Evolutionary conservation across 192 early-diverging fungal genomes (phyloP).

Genomic region (Coemansia sp.): DNA sequence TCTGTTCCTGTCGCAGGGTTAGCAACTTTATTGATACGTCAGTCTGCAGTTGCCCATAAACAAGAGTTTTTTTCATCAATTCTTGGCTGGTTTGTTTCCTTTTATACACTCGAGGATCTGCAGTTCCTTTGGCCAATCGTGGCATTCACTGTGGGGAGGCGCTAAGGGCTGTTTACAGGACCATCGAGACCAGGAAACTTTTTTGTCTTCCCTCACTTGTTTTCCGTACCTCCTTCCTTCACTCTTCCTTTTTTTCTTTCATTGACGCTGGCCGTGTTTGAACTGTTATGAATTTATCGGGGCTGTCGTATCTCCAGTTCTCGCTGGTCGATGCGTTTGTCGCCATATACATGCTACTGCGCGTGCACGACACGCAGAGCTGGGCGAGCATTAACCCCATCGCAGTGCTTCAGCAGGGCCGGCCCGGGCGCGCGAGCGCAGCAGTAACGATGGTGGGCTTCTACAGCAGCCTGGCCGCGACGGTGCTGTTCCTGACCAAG

Average conservation of each 20-base stretch:
- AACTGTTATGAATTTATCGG: slow-evolving; percentile 41
- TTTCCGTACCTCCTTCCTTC: slow-evolving; percentile 10
- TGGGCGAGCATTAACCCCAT: slow-evolving; percentile 41
- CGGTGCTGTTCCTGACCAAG: slow-evolving; percentile 29
- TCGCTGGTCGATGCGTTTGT: slow-evolving; percentile 46
- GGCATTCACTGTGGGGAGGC: neutral
- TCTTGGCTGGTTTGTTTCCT: too few species aligned
- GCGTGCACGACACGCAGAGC: slow-evolving; percentile 21
- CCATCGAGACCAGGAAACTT: neutral
- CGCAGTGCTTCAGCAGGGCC: slow-evolving; percentile 26
- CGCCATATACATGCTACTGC: slow-evolving; percentile 30
- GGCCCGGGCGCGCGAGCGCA: slow-evolving; percentile 13
- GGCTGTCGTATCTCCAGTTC: slow-evolving; percentile 51
- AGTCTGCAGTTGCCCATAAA: neutral
- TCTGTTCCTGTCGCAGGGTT: slow-evolving; percentile 17
- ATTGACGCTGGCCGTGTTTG: slow-evolving; percentile 2
- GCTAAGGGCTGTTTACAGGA: too few species aligned
- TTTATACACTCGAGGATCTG: neutral
- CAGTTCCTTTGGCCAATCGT: neutral
- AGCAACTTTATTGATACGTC: neutral
- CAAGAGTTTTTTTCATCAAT: neutral
- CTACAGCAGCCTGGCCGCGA: slow-evolving; percentile 30
- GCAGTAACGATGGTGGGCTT: slow-evolving; percentile 27
- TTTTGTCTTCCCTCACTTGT: neutral
- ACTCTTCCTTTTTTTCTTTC: neutral